A percentile compares a stretch with the other conserved stretches of the same genome.
These are phyloP conservation scores for Parsonsia alboflavescens DNA, from an alignment of 257 asterid species.

Conservation along the genomic window DNA sequence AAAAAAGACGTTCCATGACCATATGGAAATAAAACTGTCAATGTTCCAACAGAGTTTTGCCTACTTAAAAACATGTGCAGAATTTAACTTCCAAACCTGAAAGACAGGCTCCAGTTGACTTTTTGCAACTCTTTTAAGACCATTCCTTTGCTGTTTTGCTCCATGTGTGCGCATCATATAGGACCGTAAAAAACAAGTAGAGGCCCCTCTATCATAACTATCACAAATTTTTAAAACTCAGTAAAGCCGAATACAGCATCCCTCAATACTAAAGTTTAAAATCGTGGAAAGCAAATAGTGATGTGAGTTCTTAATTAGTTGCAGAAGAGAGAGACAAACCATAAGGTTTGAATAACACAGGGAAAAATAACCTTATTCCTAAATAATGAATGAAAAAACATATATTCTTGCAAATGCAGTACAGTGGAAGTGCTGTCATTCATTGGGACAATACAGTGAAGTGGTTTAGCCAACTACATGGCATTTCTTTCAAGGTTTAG, in stretches of 20 bases:
- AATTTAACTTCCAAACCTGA: constrained; percentile 43
- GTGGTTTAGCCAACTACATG: not conserved
- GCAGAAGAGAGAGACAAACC: constrained; percentile 1
- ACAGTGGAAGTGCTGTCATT: not conserved
- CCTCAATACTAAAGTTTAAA: not conserved
- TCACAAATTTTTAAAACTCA: constrained; percentile 10
- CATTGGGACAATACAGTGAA: not conserved
- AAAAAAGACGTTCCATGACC: not conserved
- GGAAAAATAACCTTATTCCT: not conserved
- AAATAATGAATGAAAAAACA: not conserved
- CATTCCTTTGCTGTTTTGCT: constrained; percentile 87
- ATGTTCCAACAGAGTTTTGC: not conserved
- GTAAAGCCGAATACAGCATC: not conserved
- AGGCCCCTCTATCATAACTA: constrained; percentile 86
- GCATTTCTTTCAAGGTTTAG: not conserved
- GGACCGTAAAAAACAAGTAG: constrained; percentile 87
- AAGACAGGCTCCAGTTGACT: constrained; percentile 65
- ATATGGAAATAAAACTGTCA: not conserved
- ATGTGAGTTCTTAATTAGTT: not conserved
- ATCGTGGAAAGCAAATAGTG: not conserved
- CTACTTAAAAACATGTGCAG: not conserved
- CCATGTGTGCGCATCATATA: constrained; percentile 98
- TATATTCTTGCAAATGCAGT: not conserved
- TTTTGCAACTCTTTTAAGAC: constrained; percentile 63
- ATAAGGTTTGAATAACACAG: not conserved